Base-by-base conservation (phyloP, 805 yeast genomes). In the Vanderwaltozyma verrucispora region DNA sequence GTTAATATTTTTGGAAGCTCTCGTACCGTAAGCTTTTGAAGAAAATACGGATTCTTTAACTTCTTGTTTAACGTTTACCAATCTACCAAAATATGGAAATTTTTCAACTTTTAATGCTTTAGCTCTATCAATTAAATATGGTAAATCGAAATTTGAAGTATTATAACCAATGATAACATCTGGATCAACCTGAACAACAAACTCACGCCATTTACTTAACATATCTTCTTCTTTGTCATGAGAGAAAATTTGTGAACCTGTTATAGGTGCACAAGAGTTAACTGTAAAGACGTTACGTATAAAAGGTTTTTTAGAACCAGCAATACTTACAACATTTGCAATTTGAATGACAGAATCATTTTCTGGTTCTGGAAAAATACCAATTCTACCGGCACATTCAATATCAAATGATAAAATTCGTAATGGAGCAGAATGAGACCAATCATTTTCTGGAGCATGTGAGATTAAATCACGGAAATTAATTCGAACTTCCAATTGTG, bases 331-430 rank as follows among this genome's bases (percentile, higher is more conserved):
- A 21, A 92, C 96, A 53, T 86, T 89, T 5, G 98, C 98, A 45
- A 92, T 94, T 62, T 94, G 98, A 54, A 92, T 92, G 9, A 92
- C 95, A 0, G 96, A 82, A 64, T 92, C 99, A 33, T 75, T 72
- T 43, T 82, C 82, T 2, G 99, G 80, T 54, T 92, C 98, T 1
- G 99, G 98, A 59, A 92, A 92, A 11, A 92, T 73, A 37, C 98
- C 98, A 46, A 85, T 82, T 61, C 99, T 75, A 32, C 98, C 98
- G 3, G 98, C 92, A 71, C 99, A 92, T 62, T 92, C 99, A 43
- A 92, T 92, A 69, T 92, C 99, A 59, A 92, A 89, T 10, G 96
- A 87, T 47, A 92, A 66, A 34, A 92, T 78, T 52, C 99, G 79
- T 42, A 92, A 68, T 0, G 98, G 98, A 1, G 98, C 97, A 64